Evolutionary conservation across 2,329 filamentous ascomycete species (phyloP).

Genomic region (Sporothrix phasma): DNA sequence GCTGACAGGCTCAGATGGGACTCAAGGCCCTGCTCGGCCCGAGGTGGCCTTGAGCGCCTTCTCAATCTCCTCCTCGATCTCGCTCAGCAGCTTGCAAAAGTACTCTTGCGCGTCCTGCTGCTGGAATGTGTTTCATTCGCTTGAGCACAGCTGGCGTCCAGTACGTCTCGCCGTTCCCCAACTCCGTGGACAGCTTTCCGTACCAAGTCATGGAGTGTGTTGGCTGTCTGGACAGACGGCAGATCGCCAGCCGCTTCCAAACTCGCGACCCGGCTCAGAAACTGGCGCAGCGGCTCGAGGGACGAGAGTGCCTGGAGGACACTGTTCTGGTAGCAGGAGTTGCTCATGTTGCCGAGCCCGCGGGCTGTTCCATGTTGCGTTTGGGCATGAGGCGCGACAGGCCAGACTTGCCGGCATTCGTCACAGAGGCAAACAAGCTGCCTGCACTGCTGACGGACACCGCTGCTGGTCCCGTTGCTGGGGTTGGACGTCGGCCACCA

Average conservation of each 20-base stretch:
- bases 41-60: constrained; percentile 33
- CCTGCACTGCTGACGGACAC: background rate
- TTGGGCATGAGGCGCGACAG: constrained; percentile 25
- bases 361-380: constrained; percentile 35
- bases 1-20: constrained; percentile 20
- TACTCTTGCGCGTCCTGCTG: constrained; percentile 98
- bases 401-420: constrained; percentile 44
- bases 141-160: constrained; percentile 78
- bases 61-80: constrained; percentile 67
- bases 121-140: constrained; percentile 87
- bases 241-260: constrained; percentile 24
- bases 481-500: constrained; percentile 31
- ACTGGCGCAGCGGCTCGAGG: constrained; percentile 57
- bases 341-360: constrained; percentile 80
- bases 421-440: constrained; percentile 38
- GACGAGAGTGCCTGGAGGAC: constrained; percentile 78
- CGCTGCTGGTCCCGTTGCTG: background rate
- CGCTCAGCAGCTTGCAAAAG: constrained; percentile 78
- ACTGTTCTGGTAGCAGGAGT: constrained; percentile 97
- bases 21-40: constrained; percentile 33
- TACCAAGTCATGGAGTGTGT: constrained; percentile 54
- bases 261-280: constrained; percentile 43
- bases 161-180: constrained; percentile 63
- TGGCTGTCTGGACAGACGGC: constrained; percentile 30
- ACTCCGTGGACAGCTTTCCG: constrained; percentile 56